These are phyloP conservation scores for Macadamia integrifolia DNA, from an alignment of 164 flowering plant species.

Conservation along the genomic window DNA sequence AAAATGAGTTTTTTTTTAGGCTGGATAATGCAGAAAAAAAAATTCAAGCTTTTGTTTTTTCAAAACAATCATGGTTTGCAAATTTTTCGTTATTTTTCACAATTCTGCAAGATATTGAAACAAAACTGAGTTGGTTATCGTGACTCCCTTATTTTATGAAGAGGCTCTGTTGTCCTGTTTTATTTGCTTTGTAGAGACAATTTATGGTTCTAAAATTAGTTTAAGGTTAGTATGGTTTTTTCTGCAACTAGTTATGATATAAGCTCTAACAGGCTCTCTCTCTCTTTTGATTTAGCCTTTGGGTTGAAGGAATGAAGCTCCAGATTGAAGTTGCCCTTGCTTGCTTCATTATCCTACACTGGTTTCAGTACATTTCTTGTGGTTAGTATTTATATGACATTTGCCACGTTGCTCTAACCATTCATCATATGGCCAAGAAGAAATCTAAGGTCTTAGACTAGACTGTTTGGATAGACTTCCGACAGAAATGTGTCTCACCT, in stretches of 20 bases:
- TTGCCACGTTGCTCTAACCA: neutral
- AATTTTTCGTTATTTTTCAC: too few relatives aligned
- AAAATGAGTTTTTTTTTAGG: neutral
- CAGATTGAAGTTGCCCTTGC: slow-evolving; percentile 27
- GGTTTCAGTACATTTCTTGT: slow-evolving; percentile 39
- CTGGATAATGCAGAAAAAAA: neutral
- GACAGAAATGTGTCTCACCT: neutral
- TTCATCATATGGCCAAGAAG: neutral
- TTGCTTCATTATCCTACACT: slow-evolving; percentile 29
- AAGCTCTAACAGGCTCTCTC: slow-evolving; percentile 5
- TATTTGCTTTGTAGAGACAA: neutral
- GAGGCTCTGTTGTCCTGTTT: neutral
- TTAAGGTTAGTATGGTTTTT: neutral
- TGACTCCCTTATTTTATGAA: neutral
- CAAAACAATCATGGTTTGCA: too few relatives aligned
- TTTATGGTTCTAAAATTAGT: neutral
- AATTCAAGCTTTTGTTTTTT: neutral
- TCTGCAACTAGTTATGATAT: slow-evolving; percentile 4
- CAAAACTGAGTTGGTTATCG: too few relatives aligned
- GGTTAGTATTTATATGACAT: slow-evolving; percentile 38
- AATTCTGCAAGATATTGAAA: too few relatives aligned
- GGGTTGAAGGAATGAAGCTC: slow-evolving; percentile 42
- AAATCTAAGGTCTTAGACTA: neutral
- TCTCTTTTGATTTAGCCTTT: slow-evolving; percentile 7
- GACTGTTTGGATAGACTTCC: neutral